These are phyloP conservation scores for Pseudopyrenochaeta lycopersici DNA, from an alignment of 2,329 filamentous ascomycete species.

Conservation along the genomic window DNA sequence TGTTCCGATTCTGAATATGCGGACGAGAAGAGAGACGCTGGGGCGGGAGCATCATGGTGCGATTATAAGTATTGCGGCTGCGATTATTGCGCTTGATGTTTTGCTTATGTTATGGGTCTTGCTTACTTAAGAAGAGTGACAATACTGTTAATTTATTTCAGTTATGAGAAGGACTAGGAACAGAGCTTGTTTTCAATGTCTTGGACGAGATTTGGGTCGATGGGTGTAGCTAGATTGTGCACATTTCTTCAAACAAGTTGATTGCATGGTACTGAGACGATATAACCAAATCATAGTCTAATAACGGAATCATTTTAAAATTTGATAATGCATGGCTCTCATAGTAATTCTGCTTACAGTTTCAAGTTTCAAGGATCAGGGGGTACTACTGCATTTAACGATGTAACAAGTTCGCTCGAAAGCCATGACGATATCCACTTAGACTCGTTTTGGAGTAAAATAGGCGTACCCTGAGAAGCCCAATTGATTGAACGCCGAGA, in stretches of 20 bases:
- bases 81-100: constrained; percentile 38
- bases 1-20: constrained; percentile 43
- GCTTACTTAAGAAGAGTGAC: constrained; percentile 20
- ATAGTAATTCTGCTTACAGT: too few species aligned
- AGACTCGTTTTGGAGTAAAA: neutral
- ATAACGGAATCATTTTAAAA: too few species aligned
- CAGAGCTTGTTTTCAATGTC: too few species aligned
- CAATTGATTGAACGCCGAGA: neutral
- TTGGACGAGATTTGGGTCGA: too few species aligned
- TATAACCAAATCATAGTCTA: too few species aligned
- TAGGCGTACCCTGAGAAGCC: neutral
- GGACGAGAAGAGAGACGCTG: constrained; percentile 36
- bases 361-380: neutral
- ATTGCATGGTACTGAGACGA: too few species aligned
- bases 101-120: constrained; percentile 43
- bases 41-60: constrained; percentile 43
- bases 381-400: neutral
- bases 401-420: neutral
- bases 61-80: constrained; percentile 35
- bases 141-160: too few species aligned
- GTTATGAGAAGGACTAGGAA: too few species aligned
- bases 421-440: neutral
- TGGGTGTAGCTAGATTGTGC: too few species aligned
- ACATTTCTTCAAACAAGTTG: too few species aligned
- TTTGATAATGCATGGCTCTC: too few species aligned